Evolutionary conservation across 2,329 filamentous ascomycete species (phyloP).

Genomic region (Dryadomyces sulphureus): DNA sequence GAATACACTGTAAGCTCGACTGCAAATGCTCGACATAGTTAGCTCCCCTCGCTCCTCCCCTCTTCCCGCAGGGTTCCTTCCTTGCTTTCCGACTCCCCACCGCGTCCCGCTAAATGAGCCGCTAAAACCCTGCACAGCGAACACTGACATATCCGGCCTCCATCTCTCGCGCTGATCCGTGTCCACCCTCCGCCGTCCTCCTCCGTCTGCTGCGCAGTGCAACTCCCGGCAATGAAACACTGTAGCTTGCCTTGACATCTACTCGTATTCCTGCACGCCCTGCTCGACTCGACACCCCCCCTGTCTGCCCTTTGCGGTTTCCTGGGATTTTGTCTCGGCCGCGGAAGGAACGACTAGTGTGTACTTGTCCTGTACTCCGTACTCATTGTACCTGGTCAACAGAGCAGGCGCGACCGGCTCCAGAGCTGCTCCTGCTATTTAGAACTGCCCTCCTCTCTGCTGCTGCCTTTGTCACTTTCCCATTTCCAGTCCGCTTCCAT

Average conservation of each 20-base stretch:
- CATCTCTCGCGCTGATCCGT: too few relatives aligned
- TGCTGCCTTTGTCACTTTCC: not conserved
- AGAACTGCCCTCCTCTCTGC: too few relatives aligned
- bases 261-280: not conserved
- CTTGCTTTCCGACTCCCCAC: not conserved
- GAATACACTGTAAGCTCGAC: too few relatives aligned
- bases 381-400: too few relatives aligned
- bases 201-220: not conserved
- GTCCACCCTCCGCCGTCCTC: too few relatives aligned
- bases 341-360: not conserved
- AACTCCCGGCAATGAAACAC: constrained; percentile 4
- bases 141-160: too few relatives aligned
- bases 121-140: constrained; percentile 1
- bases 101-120: constrained; percentile 1
- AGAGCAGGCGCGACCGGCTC: too few relatives aligned
- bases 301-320: not conserved
- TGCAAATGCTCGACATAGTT: constrained; percentile 1
- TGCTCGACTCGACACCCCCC: not conserved
- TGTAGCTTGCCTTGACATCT: not conserved
- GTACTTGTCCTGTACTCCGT: not conserved
- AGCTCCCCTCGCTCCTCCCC: not conserved
- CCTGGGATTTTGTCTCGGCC: not conserved
- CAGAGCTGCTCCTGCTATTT: too few relatives aligned
- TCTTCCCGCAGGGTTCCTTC: not conserved
- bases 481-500: not conserved